Base-by-base conservation (phyloP, 768 basidiomycete genomes). In the Phanerodontia chrysosporium region DNA sequence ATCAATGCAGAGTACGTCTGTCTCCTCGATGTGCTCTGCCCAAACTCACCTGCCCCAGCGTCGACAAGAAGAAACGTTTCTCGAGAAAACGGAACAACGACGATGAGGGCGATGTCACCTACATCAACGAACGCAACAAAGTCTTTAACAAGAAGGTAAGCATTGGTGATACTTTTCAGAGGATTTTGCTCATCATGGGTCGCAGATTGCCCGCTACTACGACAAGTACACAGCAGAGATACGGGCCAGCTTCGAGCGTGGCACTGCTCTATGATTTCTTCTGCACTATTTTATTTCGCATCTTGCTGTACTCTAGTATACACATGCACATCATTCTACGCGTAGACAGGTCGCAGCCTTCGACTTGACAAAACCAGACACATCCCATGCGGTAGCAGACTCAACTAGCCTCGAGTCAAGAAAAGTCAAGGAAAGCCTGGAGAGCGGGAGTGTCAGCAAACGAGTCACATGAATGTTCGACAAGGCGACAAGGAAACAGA, bases 221-320 rank as follows among this genome's bases (percentile, higher is more conserved):
- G 92, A 96, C 83, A 95, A 96, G 69, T 97, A 98, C 69, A 99
- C 97, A 1, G 76, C 91, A 45, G 95, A 98, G 72, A 98, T 98
- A 63, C 86, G 95, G 51, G 94, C 92, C 24, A 98, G 94, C 74
- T 98, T 98, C 80, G 96, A 99, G 71, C 88, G 96, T 64, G 96
- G 96, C 54, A 96, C 95, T 8, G 95, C 95, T 29, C 74, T 98
- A 46, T 96, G 75, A 73, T n/a, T 49, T 57, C 32, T 35, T 5
- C 14, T 36, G 65, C 59, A 63, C 27, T 59, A 65, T 55, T 56
- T 16, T 55, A 18, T 57, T 27, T 30, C 13, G 46, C 59, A 57
- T 62, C 39, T 49, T 29, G 25, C 28, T 56, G 55, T 56, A 56
- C 28, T 46, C 18, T 16, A 28, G 46, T n/a, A 24, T 25, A 25